Evolutionary conservation across 2,329 filamentous ascomycete genomes (phyloP), one percentile per base, ranked within the genome.

Genomic region (Coniochaeta ligniaria): DNA sequence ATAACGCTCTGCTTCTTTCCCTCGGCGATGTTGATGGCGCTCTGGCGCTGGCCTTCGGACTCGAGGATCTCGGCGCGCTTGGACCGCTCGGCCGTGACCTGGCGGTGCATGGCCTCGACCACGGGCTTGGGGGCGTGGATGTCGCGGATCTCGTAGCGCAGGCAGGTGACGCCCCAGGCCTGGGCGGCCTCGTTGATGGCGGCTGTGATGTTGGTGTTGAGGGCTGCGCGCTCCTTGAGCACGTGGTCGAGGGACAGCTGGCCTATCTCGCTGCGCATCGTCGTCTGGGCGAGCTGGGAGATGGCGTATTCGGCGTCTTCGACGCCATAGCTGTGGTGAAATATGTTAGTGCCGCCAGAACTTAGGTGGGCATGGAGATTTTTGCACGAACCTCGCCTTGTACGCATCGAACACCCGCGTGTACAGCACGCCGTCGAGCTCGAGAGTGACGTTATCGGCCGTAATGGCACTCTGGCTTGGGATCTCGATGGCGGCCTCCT

Each of bases 281-380:
- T 98, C 12, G 95, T 99, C 78, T 99, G 95, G 17, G 95, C 95
- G 55, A 99, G 88, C 73, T 99, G 95, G 9, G 91, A 95, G 73
- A 99, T 98, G 75, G 95, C 95, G 75, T 99, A 99, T 74, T 99
- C 95, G 64, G 95, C 94, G 72, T 99, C 95, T 77, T 99, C 95
- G 35, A 99, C 95, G 41, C 95, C 95, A 73, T 99, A 99, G 76
- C 92, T 96, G 65, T 63, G 22, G 35, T 31, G 31, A 36, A 20
- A 14, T 31, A 35, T 36, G 54, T 57, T 17, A 57, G 54, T 26
- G 5, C 6, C n/a, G 8, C 47, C 28, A 55, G 9, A 5, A 31
- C 5, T 31, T 5, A 5, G 9, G 28, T 31, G 28, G 9, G 28
- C 5, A 31, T 6, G 28, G 28, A 31, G 28, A 31, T 31, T 31